Conservation (phyloP, 345 rosid genomes). For the sweet orange (Citrus sinensis) region DNA sequence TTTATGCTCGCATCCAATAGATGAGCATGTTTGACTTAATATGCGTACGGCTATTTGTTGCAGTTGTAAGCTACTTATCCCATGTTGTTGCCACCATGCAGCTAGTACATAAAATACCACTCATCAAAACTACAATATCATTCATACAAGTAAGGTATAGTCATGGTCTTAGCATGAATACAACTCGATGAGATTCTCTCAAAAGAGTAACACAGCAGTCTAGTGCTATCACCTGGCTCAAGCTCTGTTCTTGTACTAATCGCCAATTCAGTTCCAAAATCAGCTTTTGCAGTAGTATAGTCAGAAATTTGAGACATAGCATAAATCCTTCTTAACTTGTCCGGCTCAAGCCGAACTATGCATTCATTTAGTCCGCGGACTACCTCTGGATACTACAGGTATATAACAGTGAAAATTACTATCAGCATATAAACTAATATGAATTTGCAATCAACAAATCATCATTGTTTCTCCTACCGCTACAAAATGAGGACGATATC, state of each 20-base stretch:
- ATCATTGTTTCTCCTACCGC: slow-evolving; percentile 24
- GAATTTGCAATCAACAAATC: not conserved
- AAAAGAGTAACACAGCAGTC: not conserved
- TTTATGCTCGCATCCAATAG: slow-evolving; percentile 21
- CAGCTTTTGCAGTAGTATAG: slow-evolving; percentile 41
- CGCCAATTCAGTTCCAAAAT: slow-evolving; percentile 48
- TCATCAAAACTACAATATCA: not conserved
- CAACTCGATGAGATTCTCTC: not conserved
- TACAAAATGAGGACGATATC: slow-evolving; percentile 37
- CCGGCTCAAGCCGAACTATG: slow-evolving; percentile 41
- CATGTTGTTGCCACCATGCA: slow-evolving; percentile 42
- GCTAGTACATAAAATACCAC: slow-evolving; percentile 19
- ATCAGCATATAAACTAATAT: not conserved
- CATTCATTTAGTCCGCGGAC: slow-evolving; percentile 45
- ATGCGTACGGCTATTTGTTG: slow-evolving; percentile 32
- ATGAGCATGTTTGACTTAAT: slow-evolving; percentile 36
- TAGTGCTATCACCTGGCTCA: slow-evolving; percentile 38
- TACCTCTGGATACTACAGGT: slow-evolving; percentile 33
- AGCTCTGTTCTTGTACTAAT: slow-evolving; percentile 43
- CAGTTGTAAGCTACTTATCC: slow-evolving; percentile 30
- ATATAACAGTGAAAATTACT: not conserved
- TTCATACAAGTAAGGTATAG: not conserved
- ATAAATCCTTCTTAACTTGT: slow-evolving; percentile 29
- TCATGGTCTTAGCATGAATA: not conserved
- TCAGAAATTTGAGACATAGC: slow-evolving; percentile 39